phyloP scores from a whole-genome alignment of 2,329 filamentous ascomycete genomes.

The Thielaviopsis populi region DNA sequence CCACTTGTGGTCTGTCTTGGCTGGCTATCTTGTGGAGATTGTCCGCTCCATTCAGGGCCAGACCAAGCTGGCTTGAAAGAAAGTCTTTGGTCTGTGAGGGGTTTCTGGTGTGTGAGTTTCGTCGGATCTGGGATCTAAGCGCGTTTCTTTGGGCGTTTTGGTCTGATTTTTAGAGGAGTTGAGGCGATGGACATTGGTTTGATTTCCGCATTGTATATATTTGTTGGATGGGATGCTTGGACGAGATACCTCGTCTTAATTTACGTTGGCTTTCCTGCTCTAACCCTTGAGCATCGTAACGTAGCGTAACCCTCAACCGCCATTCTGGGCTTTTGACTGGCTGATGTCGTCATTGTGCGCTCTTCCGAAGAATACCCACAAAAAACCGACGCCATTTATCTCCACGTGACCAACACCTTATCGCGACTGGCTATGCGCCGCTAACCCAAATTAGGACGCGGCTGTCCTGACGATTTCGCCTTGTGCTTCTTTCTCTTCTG shows the following conservation, averaged over 20 bases:
- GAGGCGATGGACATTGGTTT: neutral
- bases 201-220: neutral
- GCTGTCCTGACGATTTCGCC: constrained; percentile 15
- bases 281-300: neutral
- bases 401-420: constrained; percentile 14
- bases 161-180: neutral
- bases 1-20: neutral
- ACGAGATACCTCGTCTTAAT: neutral
- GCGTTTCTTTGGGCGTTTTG: neutral
- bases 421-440: constrained; percentile 13
- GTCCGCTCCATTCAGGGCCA: neutral
- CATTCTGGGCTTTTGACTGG: neutral
- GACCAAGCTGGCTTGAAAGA: neutral
- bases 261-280: neutral
- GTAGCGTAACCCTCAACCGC: neutral
- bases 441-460: constrained; percentile 16
- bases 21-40: neutral
- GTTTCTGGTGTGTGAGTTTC: neutral
- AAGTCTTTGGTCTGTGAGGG: neutral
- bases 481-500: constrained; percentile 13
- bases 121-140: neutral
- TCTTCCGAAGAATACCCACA: constrained; percentile 11
- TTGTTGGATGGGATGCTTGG: too few species aligned
- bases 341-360: constrained; percentile 14
- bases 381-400: constrained; percentile 6